Evolutionary conservation across 1,284 basidiomycete genomes (phyloP), one percentile per base, ranked within the genome.

Genomic region (Coniferiporia sulphurascens): DNA sequence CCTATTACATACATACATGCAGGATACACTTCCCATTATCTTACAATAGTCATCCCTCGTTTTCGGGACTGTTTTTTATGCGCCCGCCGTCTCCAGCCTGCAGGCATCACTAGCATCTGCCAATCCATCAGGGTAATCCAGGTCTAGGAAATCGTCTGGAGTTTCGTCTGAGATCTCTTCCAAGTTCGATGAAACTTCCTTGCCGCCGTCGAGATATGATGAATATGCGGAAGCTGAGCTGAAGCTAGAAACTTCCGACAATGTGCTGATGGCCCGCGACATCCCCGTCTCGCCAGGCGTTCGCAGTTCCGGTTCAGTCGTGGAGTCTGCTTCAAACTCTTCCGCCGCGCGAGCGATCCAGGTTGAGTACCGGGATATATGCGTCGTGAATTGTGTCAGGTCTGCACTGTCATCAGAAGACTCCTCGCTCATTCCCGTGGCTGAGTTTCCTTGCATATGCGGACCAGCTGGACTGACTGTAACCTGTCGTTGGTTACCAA

Each of bases 291-390:
- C 41, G 41, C 12, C 7, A 7, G 10, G 41, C 41, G n/a, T 43
- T 43, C 51, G 13, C 13, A 15, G 12, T 52, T 19, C 27, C 6
- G 19, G 9, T 6, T 5, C 34, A 19, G 3, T 3, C 45, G 6
- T 27, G 45, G 1, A 48, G 34, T 55, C 54, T 10, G 15, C 6
- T 5, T 17, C 54, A 36, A 60, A 60, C 1, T 51, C 59, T 10
- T 60, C 54, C 19, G 22, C 53, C 5, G 41, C 46, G 7, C 48
- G 52, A 43, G 32, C 22, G 19, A 56, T n/a, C 59, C 54, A 60
- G 12, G 43, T 56, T 6, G 59, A 60, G 21, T 60, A 50, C 19
- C 38, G 32, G 9, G 59, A 56, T 3, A 60, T 48, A 15, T 60
- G 54, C n/a, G 59, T 56, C 15, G 48, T 60, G 12, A 60, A 34